Percentiles rank a stretch among this genome's conserved stretches.
These are phyloP conservation scores for Phytophthora crassamura DNA, from an alignment of 352 stramenopile species.

Conservation along the genomic window DNA sequence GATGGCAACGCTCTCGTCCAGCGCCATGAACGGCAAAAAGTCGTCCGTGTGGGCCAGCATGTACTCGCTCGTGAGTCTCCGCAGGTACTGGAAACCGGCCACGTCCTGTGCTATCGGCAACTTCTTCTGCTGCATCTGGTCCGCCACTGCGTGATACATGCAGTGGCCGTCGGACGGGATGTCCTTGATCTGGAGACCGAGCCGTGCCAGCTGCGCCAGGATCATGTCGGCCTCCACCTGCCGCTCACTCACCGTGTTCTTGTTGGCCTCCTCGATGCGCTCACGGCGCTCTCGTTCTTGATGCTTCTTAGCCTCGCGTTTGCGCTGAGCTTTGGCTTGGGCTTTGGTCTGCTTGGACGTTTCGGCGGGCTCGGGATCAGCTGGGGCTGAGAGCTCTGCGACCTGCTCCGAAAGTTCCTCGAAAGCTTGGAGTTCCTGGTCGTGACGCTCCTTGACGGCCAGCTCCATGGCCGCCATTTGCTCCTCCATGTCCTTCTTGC, in stretches of 20 bases:
- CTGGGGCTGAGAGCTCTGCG: constrained; percentile 1
- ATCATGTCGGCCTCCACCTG: constrained; percentile 87
- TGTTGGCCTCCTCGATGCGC: constrained; percentile 81
- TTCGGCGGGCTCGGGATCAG: neutral
- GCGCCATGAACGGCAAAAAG: constrained; percentile 92
- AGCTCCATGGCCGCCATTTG: constrained; percentile 66
- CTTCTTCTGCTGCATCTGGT: constrained; percentile 86
- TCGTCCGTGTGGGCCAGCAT: constrained; percentile 88
- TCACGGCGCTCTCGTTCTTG: constrained; percentile 76
- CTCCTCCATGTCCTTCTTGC: constrained; percentile 75
- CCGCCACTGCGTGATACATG: constrained; percentile 96
- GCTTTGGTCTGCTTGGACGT: constrained; percentile 59
- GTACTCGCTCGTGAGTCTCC: constrained; percentile 76
- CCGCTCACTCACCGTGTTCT: constrained; percentile 79
- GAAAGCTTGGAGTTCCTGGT: constrained; percentile 52
- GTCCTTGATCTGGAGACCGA: constrained; percentile 88
- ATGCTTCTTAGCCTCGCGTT: constrained; percentile 78
- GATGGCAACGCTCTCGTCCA: constrained; percentile 52
- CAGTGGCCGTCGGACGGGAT: constrained; percentile 97
- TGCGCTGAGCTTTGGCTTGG: constrained; percentile 78
- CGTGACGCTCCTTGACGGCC: constrained; percentile 63
- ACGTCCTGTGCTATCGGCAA: constrained; percentile 28
- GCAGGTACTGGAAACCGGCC: constrained; percentile 71
- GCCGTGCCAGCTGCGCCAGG: constrained; percentile 54
- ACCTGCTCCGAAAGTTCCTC: constrained; percentile 19